Conservation (phyloP, 2,329 filamentous ascomycete genomes). For the Keithomyces neogunnii region DNA sequence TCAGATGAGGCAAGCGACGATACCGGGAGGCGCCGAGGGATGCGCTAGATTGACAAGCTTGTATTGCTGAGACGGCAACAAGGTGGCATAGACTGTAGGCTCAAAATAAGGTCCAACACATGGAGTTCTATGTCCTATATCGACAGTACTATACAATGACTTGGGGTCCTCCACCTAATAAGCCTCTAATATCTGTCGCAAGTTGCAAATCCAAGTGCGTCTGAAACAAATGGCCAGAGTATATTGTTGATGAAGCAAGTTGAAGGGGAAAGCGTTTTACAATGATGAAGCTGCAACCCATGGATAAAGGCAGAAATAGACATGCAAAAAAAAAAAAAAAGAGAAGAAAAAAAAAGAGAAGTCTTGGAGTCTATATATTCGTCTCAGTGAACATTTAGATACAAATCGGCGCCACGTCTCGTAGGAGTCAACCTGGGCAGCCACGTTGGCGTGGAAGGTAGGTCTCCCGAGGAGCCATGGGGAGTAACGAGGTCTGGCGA, state of each 20-base stretch:
- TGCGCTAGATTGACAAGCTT: background rate
- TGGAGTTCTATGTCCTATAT: constrained; percentile 8
- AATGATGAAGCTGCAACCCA: background rate
- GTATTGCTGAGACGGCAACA: background rate
- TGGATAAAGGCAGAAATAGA: background rate
- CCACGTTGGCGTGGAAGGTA: constrained; percentile 19
- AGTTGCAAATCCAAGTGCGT: background rate
- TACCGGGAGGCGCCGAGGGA: constrained; percentile 1
- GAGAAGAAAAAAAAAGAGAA: background rate
- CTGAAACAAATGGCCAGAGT: background rate
- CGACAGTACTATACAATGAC: constrained; percentile 16
- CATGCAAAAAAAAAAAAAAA: background rate
- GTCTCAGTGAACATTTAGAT: constrained; percentile 42
- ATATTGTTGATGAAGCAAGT: background rate
- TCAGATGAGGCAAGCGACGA: constrained; percentile 23
- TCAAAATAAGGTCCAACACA: too few relatives aligned
- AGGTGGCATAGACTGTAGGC: background rate
- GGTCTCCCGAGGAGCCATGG: background rate
- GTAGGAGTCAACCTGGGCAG: constrained; percentile 58
- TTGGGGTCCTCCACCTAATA: constrained; percentile 5
- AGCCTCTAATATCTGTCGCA: background rate
- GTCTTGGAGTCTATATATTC: background rate
- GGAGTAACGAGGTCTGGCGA: constrained; percentile 4
- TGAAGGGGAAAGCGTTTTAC: background rate
- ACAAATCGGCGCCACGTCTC: constrained; percentile 57